Evolutionary conservation across 2,329 filamentous ascomycete genomes (phyloP), one percentile per base, ranked within the genome.

Genomic region (Microsporum ferrugineum): DNA sequence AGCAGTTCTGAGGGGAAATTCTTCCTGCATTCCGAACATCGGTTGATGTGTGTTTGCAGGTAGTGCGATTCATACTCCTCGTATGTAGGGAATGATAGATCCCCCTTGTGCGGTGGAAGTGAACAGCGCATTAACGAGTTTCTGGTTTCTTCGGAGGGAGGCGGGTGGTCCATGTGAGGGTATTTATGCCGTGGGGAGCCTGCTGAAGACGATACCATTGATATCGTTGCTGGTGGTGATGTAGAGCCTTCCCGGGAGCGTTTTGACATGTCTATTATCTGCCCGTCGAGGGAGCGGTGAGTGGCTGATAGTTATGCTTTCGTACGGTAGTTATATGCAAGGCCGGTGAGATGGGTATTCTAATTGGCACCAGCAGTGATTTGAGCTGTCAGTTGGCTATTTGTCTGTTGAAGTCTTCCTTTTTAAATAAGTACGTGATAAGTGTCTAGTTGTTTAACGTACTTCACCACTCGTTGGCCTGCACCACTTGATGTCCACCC

Each of bases 1-100:
- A 94, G 85, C 71, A 91, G 86, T 39, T 86, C 81, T 0, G 89
- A 91, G 1, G 94, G 94, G 64, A 97, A 90, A 71, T 96, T 97
- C 71, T 84, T 90, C 60, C 82, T 80, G 72, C 94, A 99, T 69
- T 91, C 87, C 7, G 85, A 78, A 71, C 94, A 99, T 49, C 92
- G 84, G 72, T 96, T 91, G 63, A 84, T 83, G 73, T 97, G 94
- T 27, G 82, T 79, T 70, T 89, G 86, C 66, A 79, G 81, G 76
- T 96, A 96, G 72, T 99, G 94, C 6, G 86, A 76, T 71, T 96
- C 91, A 74, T 95, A 96, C 14, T 91, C 88, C 62, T 85, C 81
- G 70, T 90, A 91, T 0, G 85, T 85, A 29, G 77, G 71, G 73
- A 99, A 97, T 3, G 80, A 78, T 60, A 94, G 70, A 1, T 84